Evolutionary conservation across 2,329 filamentous ascomycete species (phyloP), one percentile per base, ranked within the genome.

Genomic region (Colletotrichum gloeosporioides): DNA sequence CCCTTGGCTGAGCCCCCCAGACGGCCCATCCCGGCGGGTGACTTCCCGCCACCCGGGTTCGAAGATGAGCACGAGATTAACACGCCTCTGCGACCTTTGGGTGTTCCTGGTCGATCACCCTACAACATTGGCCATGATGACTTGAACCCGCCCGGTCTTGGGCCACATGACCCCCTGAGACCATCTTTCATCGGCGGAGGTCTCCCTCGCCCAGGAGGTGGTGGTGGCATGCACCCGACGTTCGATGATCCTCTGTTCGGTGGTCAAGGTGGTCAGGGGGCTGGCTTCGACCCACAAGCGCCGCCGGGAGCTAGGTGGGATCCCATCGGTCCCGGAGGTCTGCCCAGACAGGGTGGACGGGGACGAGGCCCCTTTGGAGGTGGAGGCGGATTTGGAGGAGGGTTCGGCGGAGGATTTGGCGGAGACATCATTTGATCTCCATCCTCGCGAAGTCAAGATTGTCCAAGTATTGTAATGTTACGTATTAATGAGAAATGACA

Each of bases 281-380:
- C 83, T 18, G 70, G 49, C n/a, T 93, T 90, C 81, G 91, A 96
- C 81, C 92, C 94, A 3, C 93, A 93, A 82, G 93, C 92, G 32
- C 97, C 97, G 6, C 96, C 95, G 3, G 97, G 97, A 2, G 94
- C 96, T n/a, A 89, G 97, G 78, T 99, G 95, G 87, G 97, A 99
- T 87, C 96, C 96, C 4, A 86, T 96, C 27, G 95, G 94, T 0
- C 95, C 95, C 1, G 93, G 94, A 1, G 88, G 86, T 66, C 87
- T 87, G 8, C 88, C 89, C 3, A 85, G 84, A 3, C 85, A 87
- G 8, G 83, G 84, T 9, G 82, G 85, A 8, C 79, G 84, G 49
- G 82, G 86, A 29, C 82, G 82, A 66, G 79, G 85, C 59, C 82
- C 86, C 7, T 87, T 86, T 78, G 87, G 87, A 18, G 84, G 83